Percentiles rank a stretch among this genome's conserved stretches.
These are phyloP conservation scores for Geoglossum cookeanum DNA, from an alignment of 2,329 filamentous ascomycete species.

Conservation along the genomic window DNA sequence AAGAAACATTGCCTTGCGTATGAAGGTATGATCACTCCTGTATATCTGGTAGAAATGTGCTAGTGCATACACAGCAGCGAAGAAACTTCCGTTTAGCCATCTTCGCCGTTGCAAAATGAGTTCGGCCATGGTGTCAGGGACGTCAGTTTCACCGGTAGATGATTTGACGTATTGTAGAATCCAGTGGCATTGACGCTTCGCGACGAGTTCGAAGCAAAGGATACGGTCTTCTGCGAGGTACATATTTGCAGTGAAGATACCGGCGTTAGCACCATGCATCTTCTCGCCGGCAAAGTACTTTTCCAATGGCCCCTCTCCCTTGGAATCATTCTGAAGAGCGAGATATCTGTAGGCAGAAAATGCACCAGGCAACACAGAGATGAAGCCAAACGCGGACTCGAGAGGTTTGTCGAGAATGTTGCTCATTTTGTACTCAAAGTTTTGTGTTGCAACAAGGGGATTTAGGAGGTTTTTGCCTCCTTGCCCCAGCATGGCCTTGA, in stretches of 20 bases:
- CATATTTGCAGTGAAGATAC: constrained; percentile 98
- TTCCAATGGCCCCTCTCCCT: constrained; percentile 75
- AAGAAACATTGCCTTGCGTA: constrained; percentile 78
- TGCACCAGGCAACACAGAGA: constrained; percentile 86
- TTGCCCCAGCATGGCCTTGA: constrained; percentile 87
- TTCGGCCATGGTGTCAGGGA: constrained; percentile 83
- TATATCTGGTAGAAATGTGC: constrained; percentile 94
- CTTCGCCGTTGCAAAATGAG: constrained; percentile 88
- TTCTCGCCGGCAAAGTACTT: constrained; percentile 97
- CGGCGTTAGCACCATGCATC: constrained; percentile 79
- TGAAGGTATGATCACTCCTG: constrained; percentile 71
- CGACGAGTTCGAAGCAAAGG: constrained; percentile 93
- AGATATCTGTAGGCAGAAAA: constrained; percentile 97
- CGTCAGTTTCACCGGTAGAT: constrained; percentile 88
- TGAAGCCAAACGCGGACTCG: constrained; percentile 95
- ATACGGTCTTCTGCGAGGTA: constrained; percentile 98
- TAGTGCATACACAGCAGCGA: constrained; percentile 87
- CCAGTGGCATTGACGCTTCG: constrained; percentile 95
- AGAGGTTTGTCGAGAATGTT: constrained; percentile 97
- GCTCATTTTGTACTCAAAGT: constrained; percentile 99
- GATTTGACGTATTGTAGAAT: constrained; percentile 97
- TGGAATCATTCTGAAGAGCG: constrained; percentile 91
- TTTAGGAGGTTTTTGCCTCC: constrained; percentile 78
- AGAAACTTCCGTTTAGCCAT: constrained; percentile 97
- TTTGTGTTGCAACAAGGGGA: constrained; percentile 85